Conservation (phyloP, 768 basidiomycete species). For the Lactarius hengduanensis region DNA sequence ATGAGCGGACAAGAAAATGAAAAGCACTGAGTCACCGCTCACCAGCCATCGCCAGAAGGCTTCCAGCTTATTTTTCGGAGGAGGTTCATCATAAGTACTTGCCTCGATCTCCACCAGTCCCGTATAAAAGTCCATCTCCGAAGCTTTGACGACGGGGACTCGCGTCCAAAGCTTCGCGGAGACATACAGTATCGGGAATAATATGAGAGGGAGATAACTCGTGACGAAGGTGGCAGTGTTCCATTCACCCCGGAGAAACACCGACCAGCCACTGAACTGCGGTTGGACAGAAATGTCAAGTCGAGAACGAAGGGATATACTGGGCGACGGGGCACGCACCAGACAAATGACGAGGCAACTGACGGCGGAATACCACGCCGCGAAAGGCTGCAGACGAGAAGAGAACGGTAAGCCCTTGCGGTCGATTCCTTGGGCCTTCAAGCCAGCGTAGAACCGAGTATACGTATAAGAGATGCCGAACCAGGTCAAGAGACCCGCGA, state of each 20-base stretch:
- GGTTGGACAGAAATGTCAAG: neutral
- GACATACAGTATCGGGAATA: slow-evolving; percentile 76
- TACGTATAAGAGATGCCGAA: slow-evolving; percentile 48
- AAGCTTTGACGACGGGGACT: slow-evolving; percentile 44
- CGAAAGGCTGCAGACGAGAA: slow-evolving; percentile 66
- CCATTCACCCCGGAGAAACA: slow-evolving; percentile 58
- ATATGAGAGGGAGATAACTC: slow-evolving; percentile 65
- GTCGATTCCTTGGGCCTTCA: slow-evolving; percentile 77
- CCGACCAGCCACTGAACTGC: slow-evolving; percentile 49
- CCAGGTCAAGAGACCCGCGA: slow-evolving; percentile 50
- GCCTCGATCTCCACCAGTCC: slow-evolving; percentile 44
- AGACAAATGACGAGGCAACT: slow-evolving; percentile 51
- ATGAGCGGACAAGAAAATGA: neutral
- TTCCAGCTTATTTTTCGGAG: slow-evolving; percentile 64
- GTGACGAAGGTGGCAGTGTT: slow-evolving; percentile 70
- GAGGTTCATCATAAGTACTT: slow-evolving; percentile 56
- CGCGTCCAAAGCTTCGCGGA: slow-evolving; percentile 55
- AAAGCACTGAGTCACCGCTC: slow-evolving; percentile 34
- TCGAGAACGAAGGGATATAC: slow-evolving; percentile 35
- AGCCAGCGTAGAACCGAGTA: slow-evolving; percentile 78
- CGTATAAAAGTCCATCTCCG: slow-evolving; percentile 84
- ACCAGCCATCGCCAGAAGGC: slow-evolving; percentile 82
- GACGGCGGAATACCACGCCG: slow-evolving; percentile 53
- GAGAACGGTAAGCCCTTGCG: slow-evolving; percentile 68
- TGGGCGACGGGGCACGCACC: slow-evolving; percentile 42